Base-by-base conservation (phyloP, 495 filamentous ascomycete species). In the Darksidea phi region DNA sequence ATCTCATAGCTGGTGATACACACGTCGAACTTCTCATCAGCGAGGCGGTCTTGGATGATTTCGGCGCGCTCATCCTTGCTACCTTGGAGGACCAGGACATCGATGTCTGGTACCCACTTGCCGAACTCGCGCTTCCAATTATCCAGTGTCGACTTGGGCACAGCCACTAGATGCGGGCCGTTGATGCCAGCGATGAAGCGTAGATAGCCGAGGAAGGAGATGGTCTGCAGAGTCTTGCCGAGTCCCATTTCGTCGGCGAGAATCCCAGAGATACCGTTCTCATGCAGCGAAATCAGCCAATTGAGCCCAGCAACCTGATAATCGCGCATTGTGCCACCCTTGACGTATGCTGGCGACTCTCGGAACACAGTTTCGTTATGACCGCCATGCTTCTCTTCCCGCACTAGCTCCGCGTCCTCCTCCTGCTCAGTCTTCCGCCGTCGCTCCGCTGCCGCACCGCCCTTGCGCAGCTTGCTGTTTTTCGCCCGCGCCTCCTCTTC, bases 201-300 rank as follows among this genome's bases (percentile, higher is more conserved):
- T 21, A 99, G 81, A 67, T 99, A 97, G 6, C 95, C 95, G 10
- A 97, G 76, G 76, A 97, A 97, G n/a, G 85, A 77, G 38, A 86
- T 86, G 0, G 92, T 97, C 76, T 97, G 92, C 48, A 97, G 74
- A 1, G 92, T 97, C 77, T 97, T 97, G 48, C 92, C 92, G 25
- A 97, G 75, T 69, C 92, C 92, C 92, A 97, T 97, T 75, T 98
- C 94, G 72, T 98, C 94, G 54, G 94, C 94, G 56, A 98, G 76
- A 59, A 98, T 98, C 53, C 94, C 94, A 23, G 93, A 97, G 66
- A 98, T 98, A 75, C 94, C 94, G 70, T 98, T 98, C 75, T 97
- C 94, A 70, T 98, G 94, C 11, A 98, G 81, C 1, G 92, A 96
- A 59, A 97, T 90, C n/a, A 98, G 84, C 94, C 94, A 98, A 69